Percentiles rank a stretch among this genome's conserved stretches.
Conservation (phyloP, 2,329 filamentous ascomycete species). For the Bisporella sp. region DNA sequence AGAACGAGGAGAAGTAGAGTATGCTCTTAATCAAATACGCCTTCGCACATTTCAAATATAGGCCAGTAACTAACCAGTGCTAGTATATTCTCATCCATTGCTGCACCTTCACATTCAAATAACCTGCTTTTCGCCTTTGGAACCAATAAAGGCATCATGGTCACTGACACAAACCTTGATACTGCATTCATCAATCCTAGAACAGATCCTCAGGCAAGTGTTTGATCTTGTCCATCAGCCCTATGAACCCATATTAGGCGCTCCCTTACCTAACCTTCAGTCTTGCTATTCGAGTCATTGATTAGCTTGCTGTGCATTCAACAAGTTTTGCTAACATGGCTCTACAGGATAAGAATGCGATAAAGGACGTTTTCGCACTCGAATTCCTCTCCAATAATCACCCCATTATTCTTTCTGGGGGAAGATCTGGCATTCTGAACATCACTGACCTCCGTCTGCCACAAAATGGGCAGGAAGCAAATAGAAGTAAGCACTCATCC, state of each 20-base stretch:
- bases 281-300: too few species aligned
- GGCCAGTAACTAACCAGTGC: too few species aligned
- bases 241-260: too few species aligned
- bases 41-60: too few species aligned
- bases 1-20: constrained; percentile 5
- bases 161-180: constrained; percentile 21
- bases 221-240: too few species aligned
- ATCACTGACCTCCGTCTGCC: constrained; percentile 27
- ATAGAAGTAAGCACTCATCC: constrained; percentile 2
- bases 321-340: too few species aligned
- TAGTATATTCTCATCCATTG: constrained; percentile 27
- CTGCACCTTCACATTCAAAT: constrained; percentile 32
- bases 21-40: too few species aligned
- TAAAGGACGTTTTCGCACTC: constrained; percentile 39
- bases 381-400: constrained; percentile 39
- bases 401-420: constrained; percentile 43
- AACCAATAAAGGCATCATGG: constrained; percentile 40
- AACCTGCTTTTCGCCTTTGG: constrained; percentile 39
- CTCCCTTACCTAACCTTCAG: too few species aligned
- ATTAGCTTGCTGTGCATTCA: too few species aligned
- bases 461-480: constrained; percentile 11
- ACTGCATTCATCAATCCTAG: constrained; percentile 10
- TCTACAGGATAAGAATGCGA: not conserved
- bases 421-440: constrained; percentile 38
- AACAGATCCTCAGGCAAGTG: constrained; percentile 13